These are phyloP conservation scores for Malus sylvestris DNA, from an alignment of 306 rosid genomes.

Conservation along the genomic window DNA sequence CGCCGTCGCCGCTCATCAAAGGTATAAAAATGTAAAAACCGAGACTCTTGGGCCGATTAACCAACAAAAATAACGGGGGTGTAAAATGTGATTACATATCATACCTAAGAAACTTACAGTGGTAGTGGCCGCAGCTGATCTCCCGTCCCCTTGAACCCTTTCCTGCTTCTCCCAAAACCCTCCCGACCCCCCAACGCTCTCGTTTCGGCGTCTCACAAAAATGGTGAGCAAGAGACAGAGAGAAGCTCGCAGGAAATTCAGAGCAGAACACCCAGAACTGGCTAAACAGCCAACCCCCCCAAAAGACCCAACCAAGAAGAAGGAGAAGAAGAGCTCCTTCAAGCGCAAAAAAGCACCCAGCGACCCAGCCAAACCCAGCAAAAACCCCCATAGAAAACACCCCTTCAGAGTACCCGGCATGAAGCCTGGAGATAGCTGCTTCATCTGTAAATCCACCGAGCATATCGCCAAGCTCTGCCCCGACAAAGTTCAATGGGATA, in stretches of 20 bases:
- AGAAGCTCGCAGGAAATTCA: conserved; percentile 59
- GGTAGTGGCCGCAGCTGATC: not conserved
- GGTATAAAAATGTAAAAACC: too few relatives aligned
- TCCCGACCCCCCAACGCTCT: not conserved
- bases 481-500: conserved; percentile 68
- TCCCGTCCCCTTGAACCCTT: conserved; percentile 8
- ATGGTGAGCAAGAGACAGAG: conserved; percentile 84
- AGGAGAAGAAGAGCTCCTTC: conserved; percentile 32
- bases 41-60: too few relatives aligned
- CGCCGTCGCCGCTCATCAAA: too few relatives aligned
- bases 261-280: conserved; percentile 42
- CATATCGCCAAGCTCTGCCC: conserved; percentile 84
- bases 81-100: too few relatives aligned
- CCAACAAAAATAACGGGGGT: too few relatives aligned
- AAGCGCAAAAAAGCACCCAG: conserved; percentile 33
- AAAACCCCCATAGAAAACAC: conserved; percentile 33
- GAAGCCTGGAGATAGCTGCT: conserved; percentile 94
- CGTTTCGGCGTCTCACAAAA: not conserved
- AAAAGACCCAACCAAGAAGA: conserved; percentile 45
- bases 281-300: conserved; percentile 43
- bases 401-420: conserved; percentile 88
- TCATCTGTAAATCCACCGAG: conserved; percentile 60
- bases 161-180: not conserved
- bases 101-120: not conserved
- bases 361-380: conserved; percentile 20